Conservation (phyloP, 2,329 filamentous ascomycete species). For the Stromatinia cepivora region DNA sequence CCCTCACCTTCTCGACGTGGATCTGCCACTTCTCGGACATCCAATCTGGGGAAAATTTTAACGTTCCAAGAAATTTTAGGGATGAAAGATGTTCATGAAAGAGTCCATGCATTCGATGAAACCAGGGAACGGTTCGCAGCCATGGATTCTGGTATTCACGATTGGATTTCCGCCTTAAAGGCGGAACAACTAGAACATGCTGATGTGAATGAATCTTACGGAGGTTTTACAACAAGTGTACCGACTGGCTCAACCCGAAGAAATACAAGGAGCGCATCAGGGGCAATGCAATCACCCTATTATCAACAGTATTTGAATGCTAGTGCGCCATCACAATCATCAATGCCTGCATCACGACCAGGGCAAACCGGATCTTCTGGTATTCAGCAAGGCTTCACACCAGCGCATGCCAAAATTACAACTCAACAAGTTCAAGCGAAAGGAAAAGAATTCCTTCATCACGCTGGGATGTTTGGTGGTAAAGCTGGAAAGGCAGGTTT, state of each 20-base stretch:
- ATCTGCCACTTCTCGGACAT: conserved; percentile 24
- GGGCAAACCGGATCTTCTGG: conserved; percentile 29
- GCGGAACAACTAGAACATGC: conserved; percentile 51
- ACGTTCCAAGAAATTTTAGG: conserved; percentile 75
- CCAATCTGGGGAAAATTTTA: conserved; percentile 27
- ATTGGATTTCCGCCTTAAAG: conserved; percentile 54
- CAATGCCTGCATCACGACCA: conserved; percentile 27
- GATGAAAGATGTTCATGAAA: conserved; percentile 63
- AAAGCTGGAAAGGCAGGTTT: conserved; percentile 65
- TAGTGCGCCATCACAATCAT: conserved; percentile 41
- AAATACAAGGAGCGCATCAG: conserved; percentile 30
- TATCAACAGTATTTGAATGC: conserved; percentile 59
- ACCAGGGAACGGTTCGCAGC: conserved; percentile 69
- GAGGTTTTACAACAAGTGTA: conserved; percentile 26
- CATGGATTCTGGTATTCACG: conserved; percentile 72
- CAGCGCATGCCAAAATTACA: conserved; percentile 35
- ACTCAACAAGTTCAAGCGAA: conserved; percentile 55
- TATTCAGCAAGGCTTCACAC: conserved; percentile 36
- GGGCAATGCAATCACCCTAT: conserved; percentile 48
- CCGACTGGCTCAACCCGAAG: conserved; percentile 30
- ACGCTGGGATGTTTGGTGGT: conserved; percentile 69
- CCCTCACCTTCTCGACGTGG: conserved; percentile 26
- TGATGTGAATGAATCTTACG: conserved; percentile 38
- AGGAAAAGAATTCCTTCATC: conserved; percentile 85
- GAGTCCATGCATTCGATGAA: conserved; percentile 72